These are phyloP conservation scores for Naganishia randhawae DNA, from an alignment of 768 basidiomycete species.

Conservation along the genomic window DNA sequence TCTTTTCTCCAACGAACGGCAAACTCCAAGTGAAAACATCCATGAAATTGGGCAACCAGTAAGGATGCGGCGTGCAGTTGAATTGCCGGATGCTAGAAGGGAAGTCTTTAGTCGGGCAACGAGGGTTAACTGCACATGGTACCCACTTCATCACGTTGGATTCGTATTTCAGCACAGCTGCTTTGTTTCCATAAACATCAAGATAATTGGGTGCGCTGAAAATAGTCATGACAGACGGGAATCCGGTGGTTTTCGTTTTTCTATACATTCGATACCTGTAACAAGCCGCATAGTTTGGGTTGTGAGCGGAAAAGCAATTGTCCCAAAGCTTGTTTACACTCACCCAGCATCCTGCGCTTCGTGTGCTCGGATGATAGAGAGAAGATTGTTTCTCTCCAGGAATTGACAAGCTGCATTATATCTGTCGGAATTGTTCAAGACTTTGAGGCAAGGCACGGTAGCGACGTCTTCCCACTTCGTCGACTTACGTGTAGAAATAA, in stretches of 20 bases:
- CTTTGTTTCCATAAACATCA: constrained; percentile 98
- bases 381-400: constrained; percentile 90
- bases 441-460: no score
- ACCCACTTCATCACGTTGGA: constrained; percentile 86
- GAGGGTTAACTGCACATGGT: no score
- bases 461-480: no score
- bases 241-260: constrained; percentile 95
- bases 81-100: constrained; percentile 73
- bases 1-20: constrained; percentile 97
- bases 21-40: constrained; percentile 99
- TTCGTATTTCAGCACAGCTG: constrained; percentile 97
- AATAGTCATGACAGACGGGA: constrained; percentile 99
- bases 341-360: constrained; percentile 98
- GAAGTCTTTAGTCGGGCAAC: neutral
- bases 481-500: constrained; percentile 86
- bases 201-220: constrained; percentile 98
- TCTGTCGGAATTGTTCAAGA: no score
- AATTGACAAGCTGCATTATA: constrained; percentile 97
- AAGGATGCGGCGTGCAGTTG: constrained; percentile 87
- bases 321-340: constrained; percentile 36
- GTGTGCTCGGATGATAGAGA: constrained; percentile 95
- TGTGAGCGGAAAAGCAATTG: constrained; percentile 25
- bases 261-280: constrained; percentile 93
- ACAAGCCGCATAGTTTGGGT: constrained; percentile 11
- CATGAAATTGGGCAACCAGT: constrained; percentile 99